Base-by-base conservation (phyloP, 108 stramenopile genomes). In the Conticribra weissflogii region DNA sequence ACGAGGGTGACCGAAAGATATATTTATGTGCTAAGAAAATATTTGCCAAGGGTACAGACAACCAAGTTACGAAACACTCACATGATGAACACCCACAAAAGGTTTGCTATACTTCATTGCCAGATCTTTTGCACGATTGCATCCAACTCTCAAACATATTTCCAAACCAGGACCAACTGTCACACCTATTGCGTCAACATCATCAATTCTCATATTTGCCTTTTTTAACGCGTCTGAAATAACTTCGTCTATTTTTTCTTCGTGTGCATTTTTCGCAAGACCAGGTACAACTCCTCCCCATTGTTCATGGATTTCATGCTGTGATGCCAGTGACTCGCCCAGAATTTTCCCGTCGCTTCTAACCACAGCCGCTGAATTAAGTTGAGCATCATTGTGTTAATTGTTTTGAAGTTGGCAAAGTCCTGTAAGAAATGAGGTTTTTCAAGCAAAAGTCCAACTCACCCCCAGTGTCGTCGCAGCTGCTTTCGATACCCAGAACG, bases 101-200 rank as follows among this genome's bases (percentile, higher is more conserved):
- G 98, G 98, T 61, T 91, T 95, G 33, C 71, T 63, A 64, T 91
- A 66, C 74, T 78, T 64, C 22, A 69, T 68, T 2, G 97, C 96
- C 56, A 98, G 81, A 15, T 85, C 84, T 46, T 84, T 78, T 3
- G 96, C 98, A 59, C 75, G 88, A 53, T 92, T 83, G 49, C 85
- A 84, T 3, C 98, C 98, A 25, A 99, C 96, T 21, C 98, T 87
- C 31, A 99, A 83, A 78, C 98, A 99, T 56, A 99, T 94, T 67
- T 98, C 98, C 61, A 99, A 81, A 0, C 98, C 98, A 3, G 98
- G 98, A 3, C 98, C 98, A 15, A 97, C 96, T n/a, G 98, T 99
- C 8, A 94, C 97, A n/a, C 96, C 96, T 57, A 98, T 86, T 18
- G 94, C 97, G 83, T 97, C 98, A 3, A 98, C 86, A 1, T 97